phyloP scores from a whole-genome alignment of 2,329 filamentous ascomycete genomes.

The Colletotrichum cereale region DNA sequence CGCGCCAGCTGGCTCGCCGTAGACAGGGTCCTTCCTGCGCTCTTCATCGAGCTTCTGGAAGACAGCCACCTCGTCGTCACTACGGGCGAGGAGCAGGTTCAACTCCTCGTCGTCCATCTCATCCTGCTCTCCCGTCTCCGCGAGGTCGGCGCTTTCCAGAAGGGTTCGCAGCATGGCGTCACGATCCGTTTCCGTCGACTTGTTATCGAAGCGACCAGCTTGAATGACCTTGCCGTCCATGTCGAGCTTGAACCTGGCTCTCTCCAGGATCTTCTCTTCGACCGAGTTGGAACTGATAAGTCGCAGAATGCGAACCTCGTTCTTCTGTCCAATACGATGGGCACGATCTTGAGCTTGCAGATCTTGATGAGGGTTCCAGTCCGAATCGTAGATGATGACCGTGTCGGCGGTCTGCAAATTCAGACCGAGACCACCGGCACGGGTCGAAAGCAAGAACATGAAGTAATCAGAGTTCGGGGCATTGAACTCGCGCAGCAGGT shows the following conservation, averaged over 20 bases:
- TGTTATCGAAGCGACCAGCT: slow-evolving; percentile 99
- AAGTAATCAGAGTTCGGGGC: slow-evolving; percentile 92
- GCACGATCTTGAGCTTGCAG: slow-evolving; percentile 99
- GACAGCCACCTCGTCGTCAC: slow-evolving; percentile 78
- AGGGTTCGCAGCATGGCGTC: slow-evolving; percentile 96
- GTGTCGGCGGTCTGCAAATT: slow-evolving; percentile 98
- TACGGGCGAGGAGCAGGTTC: slow-evolving; percentile 93
- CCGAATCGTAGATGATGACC: slow-evolving; percentile 99
- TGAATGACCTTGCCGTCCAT: slow-evolving; percentile 99
- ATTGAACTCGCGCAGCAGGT: slow-evolving; percentile 90
- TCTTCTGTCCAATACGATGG: slow-evolving; percentile 99
- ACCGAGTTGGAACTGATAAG: slow-evolving; percentile 97
- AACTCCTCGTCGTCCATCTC: slow-evolving; percentile 99
- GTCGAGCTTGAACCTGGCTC: slow-evolving; percentile 96
- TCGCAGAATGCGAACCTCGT: slow-evolving; percentile 95
- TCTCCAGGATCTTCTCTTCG: slow-evolving; percentile 97
- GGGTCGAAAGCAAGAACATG: slow-evolving; percentile 98
- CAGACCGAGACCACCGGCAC: slow-evolving; percentile 96
- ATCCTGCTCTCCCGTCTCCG: slow-evolving; percentile 81
- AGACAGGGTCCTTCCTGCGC: slow-evolving; percentile 73
- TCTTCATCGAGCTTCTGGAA: slow-evolving; percentile 91
- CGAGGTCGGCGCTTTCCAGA: slow-evolving; percentile 83
- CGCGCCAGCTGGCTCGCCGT: slow-evolving; percentile 75
- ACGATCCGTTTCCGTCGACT: slow-evolving; percentile 97
- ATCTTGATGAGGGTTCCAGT: slow-evolving; percentile 99